Evolutionary conservation across 441 rosid genomes (phyloP).

Genomic region (Jatropha podagrica): DNA sequence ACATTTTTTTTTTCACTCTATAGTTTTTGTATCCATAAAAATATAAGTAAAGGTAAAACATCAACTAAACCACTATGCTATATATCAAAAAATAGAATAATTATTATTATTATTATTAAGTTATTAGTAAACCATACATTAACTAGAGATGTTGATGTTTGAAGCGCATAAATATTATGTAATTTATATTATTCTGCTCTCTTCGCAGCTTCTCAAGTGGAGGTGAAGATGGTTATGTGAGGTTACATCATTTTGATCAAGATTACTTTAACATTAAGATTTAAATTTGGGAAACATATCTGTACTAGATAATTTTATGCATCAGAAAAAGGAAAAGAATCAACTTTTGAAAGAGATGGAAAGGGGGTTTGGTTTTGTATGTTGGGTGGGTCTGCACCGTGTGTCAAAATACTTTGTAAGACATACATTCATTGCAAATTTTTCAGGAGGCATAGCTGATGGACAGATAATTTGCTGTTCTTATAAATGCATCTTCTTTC

Average conservation of each 20-base stretch:
- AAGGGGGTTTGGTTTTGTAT: neutral
- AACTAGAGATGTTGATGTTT: neutral
- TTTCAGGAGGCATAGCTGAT: neutral
- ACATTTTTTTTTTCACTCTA: too few relatives aligned
- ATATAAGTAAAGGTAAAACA: too few relatives aligned
- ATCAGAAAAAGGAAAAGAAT: neutral
- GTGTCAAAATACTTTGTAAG: neutral
- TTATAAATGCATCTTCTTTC: neutral
- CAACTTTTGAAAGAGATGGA: neutral
- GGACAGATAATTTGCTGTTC: neutral
- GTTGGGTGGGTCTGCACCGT: neutral
- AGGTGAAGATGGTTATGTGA: constrained; percentile 94
- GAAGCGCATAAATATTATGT: neutral
- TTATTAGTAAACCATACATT: neutral
- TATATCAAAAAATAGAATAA: neutral
- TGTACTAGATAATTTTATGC: neutral
- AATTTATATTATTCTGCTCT: neutral
- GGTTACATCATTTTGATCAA: constrained; percentile 87
- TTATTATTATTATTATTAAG: neutral
- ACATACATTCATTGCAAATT: neutral
- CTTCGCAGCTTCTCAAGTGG: constrained; percentile 80
- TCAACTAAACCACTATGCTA: too few relatives aligned
- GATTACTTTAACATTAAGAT: constrained; percentile 82
- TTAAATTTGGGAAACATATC: constrained; percentile 25
- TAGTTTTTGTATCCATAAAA: too few relatives aligned